Conservation (phyloP, 306 rosid species). For the Neltuma alba region DNA sequence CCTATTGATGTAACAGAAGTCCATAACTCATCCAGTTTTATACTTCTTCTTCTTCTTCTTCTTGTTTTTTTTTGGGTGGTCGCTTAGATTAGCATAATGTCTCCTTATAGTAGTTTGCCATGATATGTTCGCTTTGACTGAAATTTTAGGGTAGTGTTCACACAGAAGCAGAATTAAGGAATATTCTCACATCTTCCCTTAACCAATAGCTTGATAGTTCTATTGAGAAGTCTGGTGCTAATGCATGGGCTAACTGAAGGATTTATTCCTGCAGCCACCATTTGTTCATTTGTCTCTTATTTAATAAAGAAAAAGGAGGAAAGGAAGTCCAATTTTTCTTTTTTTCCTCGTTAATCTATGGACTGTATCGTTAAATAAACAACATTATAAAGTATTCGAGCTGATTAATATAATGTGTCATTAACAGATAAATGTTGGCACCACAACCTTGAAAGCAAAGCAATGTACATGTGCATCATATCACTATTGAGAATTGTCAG, state of each 20-base stretch:
- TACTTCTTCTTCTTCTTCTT: too few species aligned
- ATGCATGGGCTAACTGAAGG: background rate
- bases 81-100: background rate
- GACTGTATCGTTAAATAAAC: background rate
- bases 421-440: background rate
- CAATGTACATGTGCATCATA: background rate
- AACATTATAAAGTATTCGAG: background rate
- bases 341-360: background rate
- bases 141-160: constrained; percentile 1
- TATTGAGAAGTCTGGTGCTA: constrained; percentile 7
- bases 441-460: constrained; percentile 8
- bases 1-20: background rate
- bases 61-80: constrained; percentile 9
- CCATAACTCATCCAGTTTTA: background rate
- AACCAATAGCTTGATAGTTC: background rate
- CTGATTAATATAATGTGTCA: constrained; percentile 15
- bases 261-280: background rate
- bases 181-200: background rate
- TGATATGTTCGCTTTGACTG: background rate
- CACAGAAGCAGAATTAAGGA: constrained; percentile 8
- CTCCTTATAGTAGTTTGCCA: background rate
- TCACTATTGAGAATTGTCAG: constrained; percentile 6
- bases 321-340: background rate
- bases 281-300: background rate
- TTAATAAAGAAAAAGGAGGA: background rate